These are phyloP conservation scores for Fusarium sp. DNA, from an alignment of 2,329 filamentous ascomycete genomes.

Conservation along the genomic window DNA sequence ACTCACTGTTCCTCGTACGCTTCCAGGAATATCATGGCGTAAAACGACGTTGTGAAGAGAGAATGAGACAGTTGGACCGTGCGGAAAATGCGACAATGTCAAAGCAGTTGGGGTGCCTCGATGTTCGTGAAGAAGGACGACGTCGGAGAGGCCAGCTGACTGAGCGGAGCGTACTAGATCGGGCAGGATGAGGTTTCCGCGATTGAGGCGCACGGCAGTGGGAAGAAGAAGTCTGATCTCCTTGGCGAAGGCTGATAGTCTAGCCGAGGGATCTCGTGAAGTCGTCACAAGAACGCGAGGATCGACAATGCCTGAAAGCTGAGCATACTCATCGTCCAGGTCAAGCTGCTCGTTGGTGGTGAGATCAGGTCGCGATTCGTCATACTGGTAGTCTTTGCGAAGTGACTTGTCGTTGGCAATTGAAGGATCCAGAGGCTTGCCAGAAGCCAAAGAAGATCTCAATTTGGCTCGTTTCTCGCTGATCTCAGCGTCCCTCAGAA, in stretches of 20 bases:
- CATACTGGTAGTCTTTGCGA: constrained; percentile 90
- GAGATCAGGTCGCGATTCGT: constrained; percentile 80
- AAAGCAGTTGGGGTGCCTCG: constrained; percentile 91
- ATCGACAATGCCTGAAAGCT: constrained; percentile 90
- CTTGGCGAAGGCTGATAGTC: constrained; percentile 90
- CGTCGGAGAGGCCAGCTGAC: constrained; percentile 81
- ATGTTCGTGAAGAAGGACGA: constrained; percentile 91
- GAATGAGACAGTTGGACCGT: constrained; percentile 83
- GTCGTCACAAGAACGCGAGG: constrained; percentile 91
- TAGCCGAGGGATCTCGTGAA: constrained; percentile 84
- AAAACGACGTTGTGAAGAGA: constrained; percentile 93
- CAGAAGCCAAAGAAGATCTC: constrained; percentile 85
- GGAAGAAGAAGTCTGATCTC: constrained; percentile 87
- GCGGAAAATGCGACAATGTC: constrained; percentile 86
- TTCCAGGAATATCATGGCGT: constrained; percentile 90
- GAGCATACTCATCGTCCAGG: constrained; percentile 88
- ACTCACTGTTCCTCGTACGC: constrained; percentile 85
- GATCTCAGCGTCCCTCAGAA: constrained; percentile 90
- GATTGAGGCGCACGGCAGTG: constrained; percentile 87
- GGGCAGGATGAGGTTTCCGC: constrained; percentile 87
- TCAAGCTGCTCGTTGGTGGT: constrained; percentile 75
- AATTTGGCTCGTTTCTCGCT: constrained; percentile 90
- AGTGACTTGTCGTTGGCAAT: constrained; percentile 89
- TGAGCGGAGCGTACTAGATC: constrained; percentile 87
- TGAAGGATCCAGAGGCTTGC: constrained; percentile 82